Evolutionary conservation across 345 rosid genomes (phyloP).

Genomic region (Eucalyptus marginata): DNA sequence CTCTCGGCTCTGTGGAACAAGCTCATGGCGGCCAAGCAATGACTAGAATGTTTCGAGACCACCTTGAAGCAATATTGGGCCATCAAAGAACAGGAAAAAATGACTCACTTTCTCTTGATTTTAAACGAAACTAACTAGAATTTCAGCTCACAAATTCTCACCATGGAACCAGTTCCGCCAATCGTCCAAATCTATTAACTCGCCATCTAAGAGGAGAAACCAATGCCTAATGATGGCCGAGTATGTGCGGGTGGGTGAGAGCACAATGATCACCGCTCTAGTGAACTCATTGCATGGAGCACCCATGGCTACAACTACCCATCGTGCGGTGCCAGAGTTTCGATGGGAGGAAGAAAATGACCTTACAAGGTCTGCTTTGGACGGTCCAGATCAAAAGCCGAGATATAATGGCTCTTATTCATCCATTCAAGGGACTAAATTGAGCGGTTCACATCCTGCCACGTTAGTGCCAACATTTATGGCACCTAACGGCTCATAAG

Average conservation of each 20-base stretch:
- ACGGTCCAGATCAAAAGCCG: not conserved
- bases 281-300: not conserved
- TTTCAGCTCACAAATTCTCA: too few relatives aligned
- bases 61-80: not conserved
- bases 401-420: not conserved
- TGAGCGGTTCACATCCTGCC: not conserved
- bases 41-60: accelerated
- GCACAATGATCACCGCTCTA: not conserved
- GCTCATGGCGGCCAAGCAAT: not conserved
- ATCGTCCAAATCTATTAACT: not conserved
- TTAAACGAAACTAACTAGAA: too few relatives aligned
- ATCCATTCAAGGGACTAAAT: not conserved
- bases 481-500: not conserved
- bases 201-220: not conserved
- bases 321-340: not conserved
- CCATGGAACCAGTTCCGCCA: not conserved
- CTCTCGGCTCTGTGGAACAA: accelerated
- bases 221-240: not conserved
- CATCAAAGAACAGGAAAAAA: not conserved
- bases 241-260: not conserved
- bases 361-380: not conserved
- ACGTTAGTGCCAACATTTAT: not conserved
- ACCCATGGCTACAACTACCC: not conserved
- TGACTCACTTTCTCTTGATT: not conserved
- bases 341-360: not conserved